Percentiles rank a stretch among this genome's conserved stretches.
Evolutionary conservation across 352 stramenopile genomes (phyloP).

Genomic region (Globisporangium echinulatum): DNA sequence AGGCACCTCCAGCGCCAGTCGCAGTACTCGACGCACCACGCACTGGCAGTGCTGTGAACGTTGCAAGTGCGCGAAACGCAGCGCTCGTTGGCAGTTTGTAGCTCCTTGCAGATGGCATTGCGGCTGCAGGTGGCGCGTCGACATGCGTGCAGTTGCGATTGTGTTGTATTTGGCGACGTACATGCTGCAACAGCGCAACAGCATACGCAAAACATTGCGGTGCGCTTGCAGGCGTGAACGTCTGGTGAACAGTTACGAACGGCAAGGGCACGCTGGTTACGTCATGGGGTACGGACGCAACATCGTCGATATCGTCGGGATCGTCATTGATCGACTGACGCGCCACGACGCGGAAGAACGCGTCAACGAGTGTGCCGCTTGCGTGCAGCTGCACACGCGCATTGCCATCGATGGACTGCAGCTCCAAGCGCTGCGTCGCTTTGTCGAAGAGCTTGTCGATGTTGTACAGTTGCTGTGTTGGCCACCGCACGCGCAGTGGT

Average conservation of each 20-base stretch:
- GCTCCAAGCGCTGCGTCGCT: constrained; percentile 31
- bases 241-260: constrained; percentile 38
- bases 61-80: constrained; percentile 34
- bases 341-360: constrained; percentile 30
- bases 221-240: constrained; percentile 23
- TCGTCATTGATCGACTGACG: constrained; percentile 10
- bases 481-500: constrained; percentile 29
- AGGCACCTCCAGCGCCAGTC: no score
- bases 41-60: constrained; percentile 31
- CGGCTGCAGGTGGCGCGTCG: no score
- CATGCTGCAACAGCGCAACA: constrained; percentile 27
- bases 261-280: no score
- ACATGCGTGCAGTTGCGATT: no score
- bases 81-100: constrained; percentile 32
- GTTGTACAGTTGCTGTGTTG: constrained; percentile 14
- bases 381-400: constrained; percentile 33
- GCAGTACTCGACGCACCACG: no score
- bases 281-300: no score
- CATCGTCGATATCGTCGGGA: constrained; percentile 2
- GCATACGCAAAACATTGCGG: constrained; percentile 33
- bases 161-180: constrained; percentile 4
- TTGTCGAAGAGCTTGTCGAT: constrained; percentile 22
- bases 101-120: constrained; percentile 2
- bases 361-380: constrained; percentile 30
- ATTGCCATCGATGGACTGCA: constrained; percentile 62